Evolutionary conservation across 495 filamentous ascomycete genomes (phyloP).

Genomic region (Annulohypoxylon maeteangense): DNA sequence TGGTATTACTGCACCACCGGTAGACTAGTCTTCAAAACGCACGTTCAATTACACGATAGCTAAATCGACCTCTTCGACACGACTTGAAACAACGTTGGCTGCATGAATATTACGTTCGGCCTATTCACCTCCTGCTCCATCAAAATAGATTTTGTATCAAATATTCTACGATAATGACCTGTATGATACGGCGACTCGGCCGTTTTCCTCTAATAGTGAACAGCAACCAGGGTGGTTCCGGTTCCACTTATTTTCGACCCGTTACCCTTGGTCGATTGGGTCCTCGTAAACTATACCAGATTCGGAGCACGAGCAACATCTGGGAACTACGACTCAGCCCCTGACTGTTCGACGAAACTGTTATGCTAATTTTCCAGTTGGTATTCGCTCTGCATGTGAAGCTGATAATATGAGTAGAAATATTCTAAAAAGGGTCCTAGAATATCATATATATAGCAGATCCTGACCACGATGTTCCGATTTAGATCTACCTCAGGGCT

Average conservation of each 20-base stretch:
- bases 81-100: neutral
- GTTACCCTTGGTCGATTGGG: neutral
- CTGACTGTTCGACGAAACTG: neutral
- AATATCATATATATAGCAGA: neutral
- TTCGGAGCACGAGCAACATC: neutral
- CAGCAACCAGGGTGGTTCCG: too few species aligned
- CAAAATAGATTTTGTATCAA: neutral
- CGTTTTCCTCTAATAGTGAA: too few species aligned
- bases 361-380: neutral
- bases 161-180: neutral
- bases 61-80: neutral
- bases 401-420: neutral
- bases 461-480: neutral
- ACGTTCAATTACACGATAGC: neutral
- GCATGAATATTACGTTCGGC: neutral
- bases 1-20: neutral
- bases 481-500: neutral
- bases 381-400: neutral
- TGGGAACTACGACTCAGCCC: neutral
- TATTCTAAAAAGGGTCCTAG: neutral
- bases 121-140: neutral
- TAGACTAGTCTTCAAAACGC: neutral
- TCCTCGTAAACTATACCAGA: conserved; percentile 10
- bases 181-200: too few species aligned
- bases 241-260: neutral